Conservation (phyloP, 2,329 filamentous ascomycete species). For the Venturia effusa region DNA sequence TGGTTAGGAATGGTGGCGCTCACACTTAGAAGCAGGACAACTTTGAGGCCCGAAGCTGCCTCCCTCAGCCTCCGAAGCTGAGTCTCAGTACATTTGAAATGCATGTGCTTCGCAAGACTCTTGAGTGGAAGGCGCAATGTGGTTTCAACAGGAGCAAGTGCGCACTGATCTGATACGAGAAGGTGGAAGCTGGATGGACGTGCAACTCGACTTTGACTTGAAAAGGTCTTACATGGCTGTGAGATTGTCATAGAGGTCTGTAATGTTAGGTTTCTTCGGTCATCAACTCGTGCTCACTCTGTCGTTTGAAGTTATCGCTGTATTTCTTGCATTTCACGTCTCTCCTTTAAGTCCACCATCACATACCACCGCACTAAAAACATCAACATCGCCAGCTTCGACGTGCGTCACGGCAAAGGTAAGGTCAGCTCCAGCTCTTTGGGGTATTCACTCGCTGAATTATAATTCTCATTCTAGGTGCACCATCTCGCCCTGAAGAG, state of each 20-base stretch:
- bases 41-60: background rate
- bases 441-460: background rate
- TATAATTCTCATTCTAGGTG: background rate
- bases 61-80: background rate
- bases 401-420: background rate
- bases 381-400: background rate
- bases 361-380: background rate
- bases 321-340: background rate
- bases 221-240: background rate
- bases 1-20: background rate
- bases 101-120: too few relatives aligned
- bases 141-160: background rate
- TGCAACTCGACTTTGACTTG: background rate
- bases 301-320: background rate
- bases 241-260: background rate
- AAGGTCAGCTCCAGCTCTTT: background rate
- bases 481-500: background rate
- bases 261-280: background rate
- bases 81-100: background rate
- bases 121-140: background rate
- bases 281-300: background rate
- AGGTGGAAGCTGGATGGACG: background rate
- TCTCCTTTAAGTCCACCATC: background rate
- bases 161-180: background rate
- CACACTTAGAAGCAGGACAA: background rate